phyloP scores from a whole-genome alignment of 768 basidiomycete genomes.

The Basidioascus undulatus region DNA sequence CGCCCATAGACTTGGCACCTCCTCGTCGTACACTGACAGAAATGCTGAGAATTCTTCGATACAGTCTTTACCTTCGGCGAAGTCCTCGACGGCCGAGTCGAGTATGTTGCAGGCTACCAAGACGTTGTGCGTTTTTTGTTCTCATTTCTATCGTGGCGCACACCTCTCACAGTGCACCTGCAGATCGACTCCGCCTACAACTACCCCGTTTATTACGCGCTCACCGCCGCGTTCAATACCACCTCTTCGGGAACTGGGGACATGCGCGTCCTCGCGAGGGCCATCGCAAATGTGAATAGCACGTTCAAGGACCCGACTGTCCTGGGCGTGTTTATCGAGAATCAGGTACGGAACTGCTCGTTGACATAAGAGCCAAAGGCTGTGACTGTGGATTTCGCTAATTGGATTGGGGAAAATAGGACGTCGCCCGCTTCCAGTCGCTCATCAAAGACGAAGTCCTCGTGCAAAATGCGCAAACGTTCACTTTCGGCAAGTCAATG shows the following conservation, averaged over 20 bases:
- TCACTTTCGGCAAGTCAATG: too few species aligned
- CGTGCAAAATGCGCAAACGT: conserved; percentile 19
- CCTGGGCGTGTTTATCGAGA: too few species aligned
- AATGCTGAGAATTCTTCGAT: too few species aligned
- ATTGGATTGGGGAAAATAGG: conserved; percentile 8
- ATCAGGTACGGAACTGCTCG: too few species aligned
- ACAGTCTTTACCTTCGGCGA: conserved; percentile 20
- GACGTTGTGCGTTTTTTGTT: neutral
- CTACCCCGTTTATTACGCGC: conserved; percentile 3
- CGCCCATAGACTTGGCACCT: too few species aligned
- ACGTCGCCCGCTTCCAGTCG: conserved; percentile 9
- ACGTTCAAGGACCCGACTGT: too few species aligned
- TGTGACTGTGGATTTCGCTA: too few species aligned
- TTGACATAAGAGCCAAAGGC: too few species aligned
- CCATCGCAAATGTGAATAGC: neutral
- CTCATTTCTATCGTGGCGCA: neutral
- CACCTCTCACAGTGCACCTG: too few species aligned
- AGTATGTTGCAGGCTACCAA: conserved; percentile 6
- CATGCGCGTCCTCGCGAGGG: neutral
- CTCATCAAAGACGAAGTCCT: conserved; percentile 10
- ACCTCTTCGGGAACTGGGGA: neutral
- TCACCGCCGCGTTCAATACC: conserved; percentile 2
- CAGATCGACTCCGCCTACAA: conserved; percentile 6
- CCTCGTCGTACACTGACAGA: too few species aligned
- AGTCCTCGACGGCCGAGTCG: conserved; percentile 9